These are phyloP conservation scores for Diaporthe caulivora DNA, from an alignment of 2,329 filamentous ascomycete species.

Conservation along the genomic window DNA sequence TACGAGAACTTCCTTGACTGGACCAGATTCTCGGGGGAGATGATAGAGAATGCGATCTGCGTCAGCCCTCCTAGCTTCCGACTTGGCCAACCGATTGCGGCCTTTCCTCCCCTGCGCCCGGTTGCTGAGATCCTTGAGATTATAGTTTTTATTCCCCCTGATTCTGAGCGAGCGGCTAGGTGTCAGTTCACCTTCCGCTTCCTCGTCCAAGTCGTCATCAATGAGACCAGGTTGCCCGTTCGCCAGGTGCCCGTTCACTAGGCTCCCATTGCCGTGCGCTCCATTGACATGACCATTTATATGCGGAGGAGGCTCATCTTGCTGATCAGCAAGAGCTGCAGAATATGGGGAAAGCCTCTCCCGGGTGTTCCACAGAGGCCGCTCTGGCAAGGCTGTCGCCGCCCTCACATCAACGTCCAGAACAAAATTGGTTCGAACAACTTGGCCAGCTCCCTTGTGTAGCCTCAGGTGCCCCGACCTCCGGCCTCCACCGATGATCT, in stretches of 20 bases:
- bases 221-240: constrained; percentile 43
- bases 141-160: constrained; percentile 66
- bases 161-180: constrained; percentile 64
- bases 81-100: constrained; percentile 52
- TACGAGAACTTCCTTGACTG: constrained; percentile 51
- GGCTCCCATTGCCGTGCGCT: constrained; percentile 42
- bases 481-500: constrained; percentile 55
- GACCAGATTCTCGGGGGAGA: constrained; percentile 58
- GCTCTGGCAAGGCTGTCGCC: constrained; percentile 55
- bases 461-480: constrained; percentile 50
- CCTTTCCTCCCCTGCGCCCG: constrained; percentile 66
- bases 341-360: constrained; percentile 59
- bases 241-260: constrained; percentile 38
- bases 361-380: constrained; percentile 46
- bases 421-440: constrained; percentile 56
- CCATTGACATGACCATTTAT: constrained; percentile 51
- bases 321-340: constrained; percentile 56
- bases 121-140: constrained; percentile 70
- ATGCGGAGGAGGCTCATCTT: constrained; percentile 48
- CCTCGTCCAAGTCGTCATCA: constrained; percentile 58
- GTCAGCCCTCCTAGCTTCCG: constrained; percentile 44
- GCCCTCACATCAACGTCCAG: constrained; percentile 64
- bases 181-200: constrained; percentile 60
- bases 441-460: constrained; percentile 50
- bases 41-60: constrained; percentile 61